A percentile compares a stretch with the other conserved stretches of the same genome.
Evolutionary conservation across 2,329 filamentous ascomycete genomes (phyloP).

Genomic region (Herpotrichia juniperi): DNA sequence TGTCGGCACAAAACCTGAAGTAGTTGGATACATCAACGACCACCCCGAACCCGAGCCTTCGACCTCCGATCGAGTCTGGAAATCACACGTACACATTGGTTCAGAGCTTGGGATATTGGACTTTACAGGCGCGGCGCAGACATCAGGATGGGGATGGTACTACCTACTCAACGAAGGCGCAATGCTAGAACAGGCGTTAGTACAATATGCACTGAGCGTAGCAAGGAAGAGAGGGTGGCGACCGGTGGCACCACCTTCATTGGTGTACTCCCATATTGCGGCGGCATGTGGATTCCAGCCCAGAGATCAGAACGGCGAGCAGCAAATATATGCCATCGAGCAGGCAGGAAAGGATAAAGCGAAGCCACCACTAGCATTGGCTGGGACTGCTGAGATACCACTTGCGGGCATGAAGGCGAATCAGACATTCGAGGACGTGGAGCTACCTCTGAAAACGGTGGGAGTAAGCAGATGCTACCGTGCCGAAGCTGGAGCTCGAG

Average conservation of each 20-base stretch:
- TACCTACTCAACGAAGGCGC: slow-evolving; percentile 91
- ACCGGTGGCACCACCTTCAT: slow-evolving; percentile 80
- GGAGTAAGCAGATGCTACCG: slow-evolving; percentile 93
- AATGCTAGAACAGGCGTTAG: slow-evolving; percentile 89
- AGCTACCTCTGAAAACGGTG: slow-evolving; percentile 79
- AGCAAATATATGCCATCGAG: slow-evolving; percentile 84
- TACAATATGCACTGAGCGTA: slow-evolving; percentile 81
- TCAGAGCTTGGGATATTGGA: slow-evolving; percentile 87
- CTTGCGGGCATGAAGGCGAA: slow-evolving; percentile 89
- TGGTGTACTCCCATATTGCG: slow-evolving; percentile 92
- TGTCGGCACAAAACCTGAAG: slow-evolving; percentile 65
- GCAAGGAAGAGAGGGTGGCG: slow-evolving; percentile 78
- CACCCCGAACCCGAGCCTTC: slow-evolving; percentile 54
- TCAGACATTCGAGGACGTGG: slow-evolving; percentile 65
- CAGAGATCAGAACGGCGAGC: slow-evolving; percentile 86
- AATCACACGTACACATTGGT: slow-evolving; percentile 87
- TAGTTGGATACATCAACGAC: slow-evolving; percentile 82
- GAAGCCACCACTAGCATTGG: slow-evolving; percentile 74
- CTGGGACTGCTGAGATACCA: slow-evolving; percentile 93
- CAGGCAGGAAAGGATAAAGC: slow-evolving; percentile 66
- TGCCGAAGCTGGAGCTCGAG: slow-evolving; percentile 89
- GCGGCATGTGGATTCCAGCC: slow-evolving; percentile 94
- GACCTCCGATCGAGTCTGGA: slow-evolving; percentile 58
- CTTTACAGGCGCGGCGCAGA: slow-evolving; percentile 79
- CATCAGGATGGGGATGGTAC: slow-evolving; percentile 97